Base-by-base conservation (phyloP, 345 rosid genomes). In the Hypericum androsaemum region DNA sequence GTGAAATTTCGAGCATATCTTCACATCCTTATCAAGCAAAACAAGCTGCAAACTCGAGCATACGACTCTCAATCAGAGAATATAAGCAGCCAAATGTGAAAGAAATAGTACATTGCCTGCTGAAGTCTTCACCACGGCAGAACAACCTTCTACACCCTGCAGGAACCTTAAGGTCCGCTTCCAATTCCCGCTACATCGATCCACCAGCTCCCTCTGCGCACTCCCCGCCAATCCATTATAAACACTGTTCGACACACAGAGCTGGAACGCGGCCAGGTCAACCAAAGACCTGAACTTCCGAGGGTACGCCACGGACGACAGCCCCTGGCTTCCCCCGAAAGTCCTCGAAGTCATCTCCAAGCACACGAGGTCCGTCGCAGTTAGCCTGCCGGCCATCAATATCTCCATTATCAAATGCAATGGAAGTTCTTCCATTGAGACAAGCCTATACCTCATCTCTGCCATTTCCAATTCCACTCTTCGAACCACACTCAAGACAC, bases 341-440 rank as follows among this genome's bases (percentile, higher is more conserved):
- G 72, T 73, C 77, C 71, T 77, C 22, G 88, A 90, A 57, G 89
- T 87, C 80, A 87, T 52, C 72, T 90, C 96, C 45, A 90, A 61
- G 68, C 54, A 65, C 7, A 70, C 83, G 10, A 90, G 83, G 72
- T 90, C 98, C 58, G 44, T 48, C 0, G 80, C 87, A 49, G 70
- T 72, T 45, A 90, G 90, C 71, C 80, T 66, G 13, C 89, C 84
- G 9, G 69, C 60, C 43, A 78, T 87, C 72, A 90, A 66, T 50
- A 90, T 84, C 59, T 90, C 98, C 53, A 90, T 65, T 59, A 87
- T 71, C 88, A 87, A 74, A 79, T 90, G 89, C 8, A 84, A 82
- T 7, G 98, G 98, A 55, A 90, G 74, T 37, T 90, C 95, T 63
- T 80, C 98, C 8, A 90, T 58, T 0, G 82, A 73, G 54, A 72